Evolutionary conservation across 192 early-diverging fungal genomes (phyloP), one percentile per base, ranked within the genome.

Genomic region (Coemansia javaensis): DNA sequence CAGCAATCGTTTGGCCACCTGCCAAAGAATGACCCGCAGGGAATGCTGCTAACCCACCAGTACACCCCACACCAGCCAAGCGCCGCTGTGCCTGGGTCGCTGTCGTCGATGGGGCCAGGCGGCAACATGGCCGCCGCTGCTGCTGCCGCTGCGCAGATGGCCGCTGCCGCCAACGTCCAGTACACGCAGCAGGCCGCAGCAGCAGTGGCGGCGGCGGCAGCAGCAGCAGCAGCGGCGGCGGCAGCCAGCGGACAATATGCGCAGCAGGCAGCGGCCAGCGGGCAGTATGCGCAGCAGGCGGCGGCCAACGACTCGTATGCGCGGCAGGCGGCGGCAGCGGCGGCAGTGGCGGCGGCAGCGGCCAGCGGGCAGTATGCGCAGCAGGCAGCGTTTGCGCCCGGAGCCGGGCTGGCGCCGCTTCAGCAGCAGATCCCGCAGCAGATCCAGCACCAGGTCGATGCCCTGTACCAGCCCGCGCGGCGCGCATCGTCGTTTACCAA

Each of bases 11-110:
- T 50, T 47, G 61, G 46, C 7, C 35, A 52, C 7, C 30, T 50
- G 34, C 51, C 45, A 23, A 33, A 32, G 1, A 32, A 23, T n/a
- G 56, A 46, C 16, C 47, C 48, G 15, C 37, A 55, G 14, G 36
- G 33, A 28, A 59, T 71, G 67, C 47, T 71, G 18, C 47, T 71
- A 20, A 63, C 67, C 0, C 67, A 71, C 55, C 47, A 76, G 45
- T 56, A 59, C 25, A 40, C 58, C 4, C 49, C 70, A 4, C 66
- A 45, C 1, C 49, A 47, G 31, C 59, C 63, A 22, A 30, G n/a
- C 10, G 31, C 37, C 36, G 16, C 31, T 16, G 34, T 33, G 47
- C 47, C 55, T n/a, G 44, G 41, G 20, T 20, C 53, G 20, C 64
- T 77, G 50, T 64, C 58, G 27, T 50, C 49, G 4, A 45, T 58